A percentile compares a stretch with the other conserved stretches of the same genome.
phyloP scores from a whole-genome alignment of 2,329 filamentous ascomycete genomes.

The Claviceps spartinae region DNA sequence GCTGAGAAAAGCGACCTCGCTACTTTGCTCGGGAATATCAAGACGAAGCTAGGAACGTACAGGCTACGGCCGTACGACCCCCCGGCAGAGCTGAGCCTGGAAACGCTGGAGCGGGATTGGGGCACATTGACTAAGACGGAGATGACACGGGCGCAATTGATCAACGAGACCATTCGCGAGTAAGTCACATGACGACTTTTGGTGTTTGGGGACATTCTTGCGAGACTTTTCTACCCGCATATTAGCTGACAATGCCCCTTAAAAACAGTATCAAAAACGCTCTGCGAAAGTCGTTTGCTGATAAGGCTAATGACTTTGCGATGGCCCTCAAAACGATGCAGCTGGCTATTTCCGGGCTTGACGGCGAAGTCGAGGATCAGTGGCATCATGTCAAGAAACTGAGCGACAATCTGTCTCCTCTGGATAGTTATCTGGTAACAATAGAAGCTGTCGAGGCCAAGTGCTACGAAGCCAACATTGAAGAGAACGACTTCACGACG shows the following conservation, averaged over 20 bases:
- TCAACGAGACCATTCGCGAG: constrained; percentile 97
- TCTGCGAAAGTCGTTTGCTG: constrained; percentile 81
- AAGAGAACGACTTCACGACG: constrained; percentile 99
- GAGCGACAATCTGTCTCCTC: constrained; percentile 69
- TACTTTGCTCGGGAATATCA: constrained; percentile 90
- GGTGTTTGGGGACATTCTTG: background rate
- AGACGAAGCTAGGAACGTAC: constrained; percentile 95
- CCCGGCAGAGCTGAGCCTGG: constrained; percentile 67
- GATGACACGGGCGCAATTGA: constrained; percentile 77
- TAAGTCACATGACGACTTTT: constrained; percentile 26
- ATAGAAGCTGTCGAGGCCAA: constrained; percentile 78
- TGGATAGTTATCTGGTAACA: constrained; percentile 82
- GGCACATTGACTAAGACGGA: constrained; percentile 65
- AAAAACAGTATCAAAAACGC: constrained; percentile 76
- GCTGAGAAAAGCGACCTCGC: constrained; percentile 94
- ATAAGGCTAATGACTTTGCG: constrained; percentile 97
- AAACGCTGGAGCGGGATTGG: constrained; percentile 77
- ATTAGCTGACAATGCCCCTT: constrained; percentile 17
- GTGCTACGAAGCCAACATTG: constrained; percentile 92
- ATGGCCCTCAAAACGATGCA: constrained; percentile 90
- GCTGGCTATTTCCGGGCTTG: constrained; percentile 86
- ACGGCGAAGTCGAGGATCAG: constrained; percentile 94
- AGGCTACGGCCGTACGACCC: constrained; percentile 83
- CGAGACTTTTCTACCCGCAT: background rate
- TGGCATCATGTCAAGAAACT: constrained; percentile 74